Conservation (phyloP, 139 green algal genomes). For the Zygnema circumcarinatum region DNA sequence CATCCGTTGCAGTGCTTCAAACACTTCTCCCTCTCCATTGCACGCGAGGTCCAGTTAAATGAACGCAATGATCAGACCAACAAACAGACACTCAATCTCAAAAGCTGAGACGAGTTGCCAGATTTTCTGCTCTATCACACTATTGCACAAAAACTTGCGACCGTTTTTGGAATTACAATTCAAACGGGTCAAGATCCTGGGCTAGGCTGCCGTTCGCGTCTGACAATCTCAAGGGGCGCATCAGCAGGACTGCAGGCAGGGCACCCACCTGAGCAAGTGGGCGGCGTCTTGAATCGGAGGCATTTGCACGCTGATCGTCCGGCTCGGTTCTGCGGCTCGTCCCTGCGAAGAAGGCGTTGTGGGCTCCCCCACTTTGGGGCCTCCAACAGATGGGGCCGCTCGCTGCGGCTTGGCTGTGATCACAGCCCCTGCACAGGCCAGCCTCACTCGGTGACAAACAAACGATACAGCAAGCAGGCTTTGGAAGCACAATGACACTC, state of each 20-base stretch:
- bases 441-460: neutral
- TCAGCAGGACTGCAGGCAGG: too few relatives aligned
- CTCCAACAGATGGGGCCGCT: neutral
- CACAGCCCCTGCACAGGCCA: neutral
- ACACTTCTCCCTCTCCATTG: neutral
- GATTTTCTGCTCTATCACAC: too few relatives aligned
- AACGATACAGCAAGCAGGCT: neutral
- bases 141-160: too few relatives aligned
- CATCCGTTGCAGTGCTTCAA: neutral
- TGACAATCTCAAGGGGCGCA: too few relatives aligned
- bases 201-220: too few relatives aligned
- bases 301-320: neutral
- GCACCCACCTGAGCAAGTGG: neutral
- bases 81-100: too few relatives aligned
- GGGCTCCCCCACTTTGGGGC: neutral
- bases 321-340: neutral
- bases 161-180: too few relatives aligned
- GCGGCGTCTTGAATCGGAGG: constrained; percentile 5
- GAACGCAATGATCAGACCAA: too few relatives aligned
- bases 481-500: neutral
- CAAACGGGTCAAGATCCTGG: too few relatives aligned
- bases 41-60: too few relatives aligned
- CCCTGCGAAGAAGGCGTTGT: neutral
- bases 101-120: too few relatives aligned
- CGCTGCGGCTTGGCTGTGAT: neutral